A percentile compares a stretch with the other conserved stretches of the same genome.
phyloP scores from a whole-genome alignment of 768 basidiomycete genomes.

The Coprinellus micaceus region DNA sequence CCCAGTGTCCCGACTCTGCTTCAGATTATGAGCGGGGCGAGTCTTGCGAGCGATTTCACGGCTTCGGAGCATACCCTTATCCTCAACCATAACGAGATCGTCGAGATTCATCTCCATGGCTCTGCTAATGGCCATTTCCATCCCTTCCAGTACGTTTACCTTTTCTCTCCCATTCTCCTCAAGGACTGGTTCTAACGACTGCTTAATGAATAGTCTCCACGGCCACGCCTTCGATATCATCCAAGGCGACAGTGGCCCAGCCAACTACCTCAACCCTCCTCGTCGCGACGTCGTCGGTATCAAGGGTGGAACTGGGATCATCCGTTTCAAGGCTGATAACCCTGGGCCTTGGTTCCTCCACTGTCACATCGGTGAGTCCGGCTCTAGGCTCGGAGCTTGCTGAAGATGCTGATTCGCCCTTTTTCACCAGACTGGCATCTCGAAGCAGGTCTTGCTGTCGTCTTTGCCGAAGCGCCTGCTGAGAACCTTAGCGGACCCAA shows the following conservation, averaged over 20 bases:
- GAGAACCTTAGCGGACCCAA: slow-evolving; percentile 22
- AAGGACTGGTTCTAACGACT: no score
- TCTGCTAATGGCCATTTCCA: slow-evolving; percentile 20
- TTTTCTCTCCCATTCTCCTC: no score
- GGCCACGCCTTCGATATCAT: slow-evolving; percentile 17
- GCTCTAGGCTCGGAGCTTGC: neutral
- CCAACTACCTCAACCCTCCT: slow-evolving; percentile 11
- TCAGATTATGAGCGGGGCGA: slow-evolving; percentile 25
- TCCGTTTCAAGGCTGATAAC: slow-evolving; percentile 22
- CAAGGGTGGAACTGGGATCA: slow-evolving; percentile 14
- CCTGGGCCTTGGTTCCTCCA: slow-evolving; percentile 27
- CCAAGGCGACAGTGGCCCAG: neutral
- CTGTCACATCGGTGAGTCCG: slow-evolving; percentile 16
- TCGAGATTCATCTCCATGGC: slow-evolving; percentile 23
- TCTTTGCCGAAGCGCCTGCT: slow-evolving; percentile 32
- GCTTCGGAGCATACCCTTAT: slow-evolving; percentile 26
- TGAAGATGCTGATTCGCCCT: neutral
- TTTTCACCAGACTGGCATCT: slow-evolving; percentile 32
- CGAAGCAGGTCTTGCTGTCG: slow-evolving; percentile 37
- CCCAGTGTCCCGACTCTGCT: slow-evolving; percentile 23
- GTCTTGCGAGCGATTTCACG: slow-evolving; percentile 18
- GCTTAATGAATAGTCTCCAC: no score
- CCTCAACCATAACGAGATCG: slow-evolving; percentile 21
- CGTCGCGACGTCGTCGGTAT: slow-evolving; percentile 16
- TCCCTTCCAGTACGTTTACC: slow-evolving; percentile 9